Conservation (phyloP, 495 filamentous ascomycete genomes). For the Penicillium roqueforti region DNA sequence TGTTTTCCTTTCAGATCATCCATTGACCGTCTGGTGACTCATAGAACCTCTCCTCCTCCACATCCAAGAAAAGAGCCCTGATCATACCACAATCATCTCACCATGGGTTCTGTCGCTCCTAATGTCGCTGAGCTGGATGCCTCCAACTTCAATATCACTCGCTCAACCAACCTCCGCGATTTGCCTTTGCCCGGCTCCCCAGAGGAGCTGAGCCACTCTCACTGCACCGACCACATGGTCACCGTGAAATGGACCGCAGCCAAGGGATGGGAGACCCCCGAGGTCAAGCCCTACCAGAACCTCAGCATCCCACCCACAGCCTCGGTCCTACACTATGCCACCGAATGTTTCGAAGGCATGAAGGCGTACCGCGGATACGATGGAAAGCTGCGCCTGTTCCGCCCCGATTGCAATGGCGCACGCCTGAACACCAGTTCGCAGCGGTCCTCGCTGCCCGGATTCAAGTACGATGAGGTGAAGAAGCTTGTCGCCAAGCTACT, state of each 20-base stretch:
- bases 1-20: not conserved
- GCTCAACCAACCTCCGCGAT: slow-evolving; percentile 59
- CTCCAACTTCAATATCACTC: slow-evolving; percentile 65
- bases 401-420: slow-evolving; percentile 69
- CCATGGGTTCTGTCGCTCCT: slow-evolving; percentile 36
- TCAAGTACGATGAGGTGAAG: slow-evolving; percentile 66
- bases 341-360: slow-evolving; percentile 88
- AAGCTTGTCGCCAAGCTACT: slow-evolving; percentile 66
- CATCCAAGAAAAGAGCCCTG: not conserved
- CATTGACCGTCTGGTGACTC: slow-evolving; percentile 15
- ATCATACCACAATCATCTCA: slow-evolving; percentile 10
- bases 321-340: slow-evolving; percentile 85
- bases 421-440: slow-evolving; percentile 68
- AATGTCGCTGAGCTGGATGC: slow-evolving; percentile 57
- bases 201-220: slow-evolving; percentile 46
- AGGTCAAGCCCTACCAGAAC: slow-evolving; percentile 75
- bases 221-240: slow-evolving; percentile 91
- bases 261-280: slow-evolving; percentile 71
- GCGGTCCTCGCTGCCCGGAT: slow-evolving; percentile 74
- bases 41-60: slow-evolving; percentile 1
- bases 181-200: slow-evolving; percentile 60
- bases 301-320: slow-evolving; percentile 79
- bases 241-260: slow-evolving; percentile 63
- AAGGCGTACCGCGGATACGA: slow-evolving; percentile 83
- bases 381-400: slow-evolving; percentile 79